Percentiles rank a stretch among this genome's conserved stretches.
Evolutionary conservation across 2,329 filamentous ascomycete genomes (phyloP).

Genomic region (Aspergillus ustus): DNA sequence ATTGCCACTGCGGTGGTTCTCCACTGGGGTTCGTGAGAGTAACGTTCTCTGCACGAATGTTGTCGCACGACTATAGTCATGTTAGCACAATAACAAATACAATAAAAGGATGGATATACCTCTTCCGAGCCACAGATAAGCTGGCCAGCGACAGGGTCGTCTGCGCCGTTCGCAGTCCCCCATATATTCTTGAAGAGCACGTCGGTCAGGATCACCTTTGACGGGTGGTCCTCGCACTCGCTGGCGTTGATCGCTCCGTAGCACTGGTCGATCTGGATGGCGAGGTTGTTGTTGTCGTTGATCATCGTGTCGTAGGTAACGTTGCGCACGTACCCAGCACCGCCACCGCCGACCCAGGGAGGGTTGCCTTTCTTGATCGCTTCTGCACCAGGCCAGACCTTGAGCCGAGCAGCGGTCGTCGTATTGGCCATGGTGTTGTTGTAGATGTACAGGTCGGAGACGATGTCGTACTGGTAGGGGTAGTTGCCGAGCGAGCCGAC

Average conservation of each 20-base stretch:
- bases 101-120: not conserved
- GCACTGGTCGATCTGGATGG: constrained; percentile 6
- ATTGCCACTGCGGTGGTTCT: not conserved
- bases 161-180: not conserved
- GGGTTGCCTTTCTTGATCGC: constrained; percentile 59
- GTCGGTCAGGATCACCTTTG: not conserved
- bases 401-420: constrained; percentile 69
- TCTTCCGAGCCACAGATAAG: constrained; percentile 6
- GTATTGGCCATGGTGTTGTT: constrained; percentile 64
- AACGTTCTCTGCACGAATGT: constrained; percentile 8
- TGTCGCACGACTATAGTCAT: not conserved
- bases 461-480: constrained; percentile 64
- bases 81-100: not conserved
- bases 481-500: constrained; percentile 75
- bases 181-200: constrained; percentile 7
- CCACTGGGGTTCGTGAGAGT: constrained; percentile 4
- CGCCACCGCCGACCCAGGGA: constrained; percentile 63
- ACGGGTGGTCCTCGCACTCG: constrained; percentile 3
- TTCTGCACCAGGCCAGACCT: constrained; percentile 70
- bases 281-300: constrained; percentile 62
- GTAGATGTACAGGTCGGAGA: constrained; percentile 68
- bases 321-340: constrained; percentile 65
- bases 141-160: constrained; percentile 2
- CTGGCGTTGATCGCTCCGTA: constrained; percentile 2
- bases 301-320: constrained; percentile 68